Evolutionary conservation across 768 basidiomycete genomes (phyloP).

Genomic region (Termitomyces sp.): DNA sequence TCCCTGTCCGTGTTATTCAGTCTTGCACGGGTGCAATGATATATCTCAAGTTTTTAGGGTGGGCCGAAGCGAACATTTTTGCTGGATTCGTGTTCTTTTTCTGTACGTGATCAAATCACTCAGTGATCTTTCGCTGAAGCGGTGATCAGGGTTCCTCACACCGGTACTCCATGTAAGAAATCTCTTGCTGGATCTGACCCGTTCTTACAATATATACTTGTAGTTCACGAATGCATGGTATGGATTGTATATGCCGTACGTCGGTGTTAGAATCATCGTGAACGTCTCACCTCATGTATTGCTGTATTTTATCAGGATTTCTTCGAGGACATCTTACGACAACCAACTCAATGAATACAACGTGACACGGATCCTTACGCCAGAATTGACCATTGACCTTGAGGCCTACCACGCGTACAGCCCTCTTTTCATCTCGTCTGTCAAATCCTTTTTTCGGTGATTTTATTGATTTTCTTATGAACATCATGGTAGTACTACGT

Average conservation of each 20-base stretch:
- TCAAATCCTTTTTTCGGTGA: not conserved
- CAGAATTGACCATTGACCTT: conserved; percentile 51
- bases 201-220: not conserved
- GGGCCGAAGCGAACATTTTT: conserved; percentile 72
- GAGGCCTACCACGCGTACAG: conserved; percentile 54
- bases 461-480: not conserved
- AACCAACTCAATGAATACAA: conserved; percentile 58
- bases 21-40: not conserved
- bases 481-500: conserved; percentile 43
- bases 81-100: conserved; percentile 65
- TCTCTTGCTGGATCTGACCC: conserved; percentile 5
- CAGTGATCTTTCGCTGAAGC: not conserved
- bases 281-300: not conserved
- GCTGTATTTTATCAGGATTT: conserved; percentile 37
- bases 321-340: conserved; percentile 60
- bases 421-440: conserved; percentile 53
- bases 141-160: conserved; percentile 44
- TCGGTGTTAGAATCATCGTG: conserved; percentile 5
- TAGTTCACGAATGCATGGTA: conserved; percentile 66
- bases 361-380: conserved; percentile 50
- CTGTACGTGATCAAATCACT: conserved; percentile 34
- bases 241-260: conserved; percentile 52
- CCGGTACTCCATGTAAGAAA: conserved; percentile 52
- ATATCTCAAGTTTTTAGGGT: conserved; percentile 33
- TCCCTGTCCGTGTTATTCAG: conserved; percentile 26